Evolutionary conservation across 192 early-diverging fungal species (phyloP), one percentile per base, ranked within the genome.

Genomic region (Backusella tuberculispora): DNA sequence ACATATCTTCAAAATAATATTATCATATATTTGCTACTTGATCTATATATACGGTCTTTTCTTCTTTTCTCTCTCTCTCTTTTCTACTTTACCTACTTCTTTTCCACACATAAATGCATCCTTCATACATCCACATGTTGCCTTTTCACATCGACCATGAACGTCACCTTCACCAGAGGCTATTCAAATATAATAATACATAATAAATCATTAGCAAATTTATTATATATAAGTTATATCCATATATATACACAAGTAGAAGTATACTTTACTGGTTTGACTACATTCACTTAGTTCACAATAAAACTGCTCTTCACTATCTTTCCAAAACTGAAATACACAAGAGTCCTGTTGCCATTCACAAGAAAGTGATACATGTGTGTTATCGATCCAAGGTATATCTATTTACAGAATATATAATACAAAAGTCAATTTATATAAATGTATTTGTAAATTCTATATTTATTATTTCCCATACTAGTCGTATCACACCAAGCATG

Each of bases 101-200:
- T 92, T 88, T 6, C 94, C 95, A 73, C 96, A 97, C 44, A 97
- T 84, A 81, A 93, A 86, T 12, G 93, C 89, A 19, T 87, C 89
- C 0, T 90, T 89, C 72, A 92, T 90, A 64, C 96, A 97, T 9
- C 78, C 77, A 78, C 96, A 97, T 50, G 85, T 85, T 78, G 95
- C 88, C 9, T 90, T 87, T 40, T 85, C 71, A 76, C 96, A 97
- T 17, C 19, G 50, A 0, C 79, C 79, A 69, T 81, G 75, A 21
- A 77, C 71, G 66, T 81, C 75, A 15, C 69, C 24, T 0, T 81
- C 75, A 15, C 46, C 79, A 29, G 63, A 67, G 10, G 66, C 66
- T 67, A 67, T 67, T 38, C 41, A 41, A 21, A 60, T 26, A 21
- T 56, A 21, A 21, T 56, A 21, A 42, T 5, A 42, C 7, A 42